phyloP scores from a whole-genome alignment of 345 rosid genomes.

The Rhodamnia argentea region DNA sequence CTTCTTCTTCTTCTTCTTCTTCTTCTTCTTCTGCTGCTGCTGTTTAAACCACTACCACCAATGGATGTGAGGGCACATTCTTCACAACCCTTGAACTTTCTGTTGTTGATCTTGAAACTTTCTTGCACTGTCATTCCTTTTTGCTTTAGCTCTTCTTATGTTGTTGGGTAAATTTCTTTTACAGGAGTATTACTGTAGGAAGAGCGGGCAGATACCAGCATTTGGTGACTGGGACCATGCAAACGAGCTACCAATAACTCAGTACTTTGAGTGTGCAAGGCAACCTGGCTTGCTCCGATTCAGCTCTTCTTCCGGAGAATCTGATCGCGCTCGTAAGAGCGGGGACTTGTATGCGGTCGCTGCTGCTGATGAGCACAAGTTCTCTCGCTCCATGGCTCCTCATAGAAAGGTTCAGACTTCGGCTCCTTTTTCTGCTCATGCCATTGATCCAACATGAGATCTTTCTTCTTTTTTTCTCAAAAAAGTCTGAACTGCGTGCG shows the following conservation, averaged over 20 bases:
- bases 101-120: background rate
- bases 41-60: background rate
- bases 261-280: slow-evolving; percentile 30
- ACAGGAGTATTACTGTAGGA: slow-evolving; percentile 10
- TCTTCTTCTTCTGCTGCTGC: background rate
- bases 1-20: fast-evolving
- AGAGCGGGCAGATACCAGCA: slow-evolving; percentile 2
- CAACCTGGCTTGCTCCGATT: slow-evolving; percentile 23
- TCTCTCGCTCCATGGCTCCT: background rate
- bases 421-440: background rate
- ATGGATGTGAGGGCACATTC: background rate
- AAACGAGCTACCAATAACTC: slow-evolving; percentile 27
- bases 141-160: background rate
- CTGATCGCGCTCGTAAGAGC: slow-evolving; percentile 1
- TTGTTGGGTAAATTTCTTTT: background rate
- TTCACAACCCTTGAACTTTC: background rate
- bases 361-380: background rate
- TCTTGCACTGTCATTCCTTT: background rate
- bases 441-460: background rate
- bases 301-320: slow-evolving; percentile 8
- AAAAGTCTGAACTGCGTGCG: background rate
- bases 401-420: background rate
- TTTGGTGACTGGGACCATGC: slow-evolving; percentile 14
- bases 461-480: background rate
- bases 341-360: slow-evolving; percentile 8